phyloP scores from a whole-genome alignment of 1,284 basidiomycete species.

The Cutaneotrichosporon dermatis region DNA sequence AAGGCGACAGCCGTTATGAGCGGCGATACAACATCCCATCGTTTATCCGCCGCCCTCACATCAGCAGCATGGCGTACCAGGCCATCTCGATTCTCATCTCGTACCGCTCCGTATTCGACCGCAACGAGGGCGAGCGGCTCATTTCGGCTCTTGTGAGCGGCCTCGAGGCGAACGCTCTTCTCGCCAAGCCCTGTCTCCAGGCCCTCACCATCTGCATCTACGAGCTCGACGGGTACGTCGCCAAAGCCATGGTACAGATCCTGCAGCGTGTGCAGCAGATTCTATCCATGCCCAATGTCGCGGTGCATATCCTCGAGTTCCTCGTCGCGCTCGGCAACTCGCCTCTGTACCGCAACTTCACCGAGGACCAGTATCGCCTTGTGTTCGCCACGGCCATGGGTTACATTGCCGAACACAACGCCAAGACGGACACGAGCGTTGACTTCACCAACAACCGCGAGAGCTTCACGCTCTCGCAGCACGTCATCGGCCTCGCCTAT shows the following conservation, averaged over 20 bases:
- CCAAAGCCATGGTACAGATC: conserved; percentile 72
- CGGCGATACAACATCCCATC: conserved; percentile 49
- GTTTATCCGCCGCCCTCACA: conserved; percentile 66
- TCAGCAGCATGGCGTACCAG: conserved; percentile 82
- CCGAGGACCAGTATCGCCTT: conserved; percentile 84
- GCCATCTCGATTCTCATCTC: conserved; percentile 83
- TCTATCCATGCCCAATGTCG: conserved; percentile 89
- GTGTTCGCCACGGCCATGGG: conserved; percentile 93
- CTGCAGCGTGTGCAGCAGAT: conserved; percentile 87
- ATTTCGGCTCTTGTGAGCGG: conserved; percentile 81
- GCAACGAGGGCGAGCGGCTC: conserved; percentile 59
- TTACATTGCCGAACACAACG: conserved; percentile 80
- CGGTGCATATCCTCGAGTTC: conserved; percentile 93
- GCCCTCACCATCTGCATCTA: conserved; percentile 84
- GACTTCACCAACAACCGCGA: conserved; percentile 58
- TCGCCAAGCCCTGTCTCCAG: conserved; percentile 88
- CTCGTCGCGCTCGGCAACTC: conserved; percentile 80
- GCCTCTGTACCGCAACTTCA: conserved; percentile 83
- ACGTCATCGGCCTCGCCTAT: conserved; percentile 90
- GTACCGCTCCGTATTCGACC: conserved; percentile 71
- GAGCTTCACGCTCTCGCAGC: conserved; percentile 88
- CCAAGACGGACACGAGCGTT: conserved; percentile 33
- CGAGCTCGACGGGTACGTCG: conserved; percentile 80
- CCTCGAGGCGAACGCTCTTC: conserved; percentile 64
- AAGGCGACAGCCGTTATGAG: conserved; percentile 32